Conservation (phyloP, 306 rosid species). For the Rubus parviflorus region DNA sequence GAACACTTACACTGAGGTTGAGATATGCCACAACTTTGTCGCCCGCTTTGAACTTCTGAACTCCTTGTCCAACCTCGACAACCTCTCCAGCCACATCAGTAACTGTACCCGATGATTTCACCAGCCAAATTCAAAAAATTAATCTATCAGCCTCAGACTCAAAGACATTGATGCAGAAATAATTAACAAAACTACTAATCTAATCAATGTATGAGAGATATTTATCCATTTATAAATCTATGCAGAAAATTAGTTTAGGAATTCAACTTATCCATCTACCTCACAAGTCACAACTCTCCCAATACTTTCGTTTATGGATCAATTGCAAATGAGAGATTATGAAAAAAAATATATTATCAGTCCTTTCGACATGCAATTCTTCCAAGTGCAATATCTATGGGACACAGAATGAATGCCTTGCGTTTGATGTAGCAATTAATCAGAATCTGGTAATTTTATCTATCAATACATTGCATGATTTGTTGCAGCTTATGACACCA, state of each 20-base stretch:
- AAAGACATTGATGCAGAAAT: background rate
- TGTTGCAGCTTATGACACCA: background rate
- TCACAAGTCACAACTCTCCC: background rate
- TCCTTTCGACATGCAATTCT: background rate
- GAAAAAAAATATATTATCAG: background rate
- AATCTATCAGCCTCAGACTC: background rate
- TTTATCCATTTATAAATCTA: background rate
- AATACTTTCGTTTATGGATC: background rate
- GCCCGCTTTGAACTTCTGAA: conserved; percentile 53
- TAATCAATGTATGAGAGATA: background rate
- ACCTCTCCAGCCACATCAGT: conserved; percentile 75
- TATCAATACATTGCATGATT: background rate
- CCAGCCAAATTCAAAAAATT: background rate
- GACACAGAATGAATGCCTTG: background rate
- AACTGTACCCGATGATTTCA: conserved; percentile 37
- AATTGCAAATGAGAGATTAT: background rate
- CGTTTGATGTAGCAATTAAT: background rate
- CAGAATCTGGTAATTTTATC: background rate
- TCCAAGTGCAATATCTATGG: background rate
- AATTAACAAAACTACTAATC: background rate
- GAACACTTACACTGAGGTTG: conserved; percentile 34
- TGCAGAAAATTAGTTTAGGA: background rate
- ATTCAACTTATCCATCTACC: background rate
- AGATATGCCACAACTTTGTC: conserved; percentile 61
- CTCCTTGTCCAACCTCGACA: conserved; percentile 54